Evolutionary conservation across 345 rosid species (phyloP).

Genomic region (Sisymbrium irio): DNA sequence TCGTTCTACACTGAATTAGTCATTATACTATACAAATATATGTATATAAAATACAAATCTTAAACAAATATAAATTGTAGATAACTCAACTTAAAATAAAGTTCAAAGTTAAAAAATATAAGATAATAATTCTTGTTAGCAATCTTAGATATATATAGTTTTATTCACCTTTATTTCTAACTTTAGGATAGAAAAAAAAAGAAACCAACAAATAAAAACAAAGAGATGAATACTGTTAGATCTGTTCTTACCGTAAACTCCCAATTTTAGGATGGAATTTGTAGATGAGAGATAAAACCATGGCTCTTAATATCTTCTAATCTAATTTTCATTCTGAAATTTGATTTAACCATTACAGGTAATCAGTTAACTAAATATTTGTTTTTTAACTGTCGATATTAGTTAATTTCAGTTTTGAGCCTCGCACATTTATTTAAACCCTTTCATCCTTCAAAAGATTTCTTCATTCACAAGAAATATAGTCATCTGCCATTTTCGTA

Average conservation of each 20-base stretch:
- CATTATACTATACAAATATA: too few species aligned
- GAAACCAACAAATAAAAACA: too few species aligned
- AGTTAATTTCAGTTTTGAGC: background rate
- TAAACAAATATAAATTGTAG: background rate
- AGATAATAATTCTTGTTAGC: too few species aligned
- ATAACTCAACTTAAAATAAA: too few species aligned
- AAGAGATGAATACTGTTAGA: too few species aligned
- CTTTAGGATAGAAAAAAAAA: too few species aligned
- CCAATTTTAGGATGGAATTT: background rate
- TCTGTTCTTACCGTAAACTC: too few species aligned
- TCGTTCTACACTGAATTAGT: too few species aligned
- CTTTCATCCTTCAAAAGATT: background rate
- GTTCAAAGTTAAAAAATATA: too few species aligned
- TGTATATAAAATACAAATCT: too few species aligned
- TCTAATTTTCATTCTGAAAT: background rate
- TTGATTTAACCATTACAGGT: background rate
- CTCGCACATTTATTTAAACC: constrained; percentile 11
- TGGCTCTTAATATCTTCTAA: background rate
- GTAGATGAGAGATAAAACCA: background rate
- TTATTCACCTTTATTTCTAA: too few species aligned
- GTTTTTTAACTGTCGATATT: background rate
- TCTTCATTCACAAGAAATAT: background rate
- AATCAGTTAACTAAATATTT: background rate
- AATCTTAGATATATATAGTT: too few species aligned
- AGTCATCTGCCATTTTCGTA: background rate